These are phyloP conservation scores for Hawksworthiomyces lignivorus DNA, from an alignment of 2,329 filamentous ascomycete genomes.

Conservation along the genomic window DNA sequence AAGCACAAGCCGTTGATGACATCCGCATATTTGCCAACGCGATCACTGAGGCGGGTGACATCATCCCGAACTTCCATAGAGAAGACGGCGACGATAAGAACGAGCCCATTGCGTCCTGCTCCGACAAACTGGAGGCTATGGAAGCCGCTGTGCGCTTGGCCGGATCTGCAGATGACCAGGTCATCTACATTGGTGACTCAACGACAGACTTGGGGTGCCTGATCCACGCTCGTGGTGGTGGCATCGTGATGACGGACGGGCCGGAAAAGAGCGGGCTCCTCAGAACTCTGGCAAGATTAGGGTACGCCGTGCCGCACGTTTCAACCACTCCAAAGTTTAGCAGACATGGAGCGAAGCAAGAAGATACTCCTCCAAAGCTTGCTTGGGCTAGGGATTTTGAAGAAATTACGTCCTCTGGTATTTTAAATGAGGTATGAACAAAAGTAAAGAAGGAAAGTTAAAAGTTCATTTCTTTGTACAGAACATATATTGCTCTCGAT, in stretches of 20 bases:
- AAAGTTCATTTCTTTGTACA: neutral
- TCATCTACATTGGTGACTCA: slow-evolving; percentile 53
- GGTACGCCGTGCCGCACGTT: slow-evolving; percentile 31
- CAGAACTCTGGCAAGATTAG: slow-evolving; percentile 29
- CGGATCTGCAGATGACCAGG: neutral
- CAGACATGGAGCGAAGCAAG: neutral
- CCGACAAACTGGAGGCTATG: slow-evolving; percentile 39
- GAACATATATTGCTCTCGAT: too few relatives aligned
- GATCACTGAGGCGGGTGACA: slow-evolving; percentile 28
- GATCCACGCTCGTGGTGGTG: slow-evolving; percentile 26
- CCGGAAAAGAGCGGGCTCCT: slow-evolving; percentile 23
- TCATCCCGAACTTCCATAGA: slow-evolving; percentile 31
- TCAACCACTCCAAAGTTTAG: slow-evolving; percentile 10
- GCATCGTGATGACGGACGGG: slow-evolving; percentile 36
- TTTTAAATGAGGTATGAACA: slow-evolving; percentile 1
- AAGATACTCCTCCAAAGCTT: slow-evolving; percentile 16
- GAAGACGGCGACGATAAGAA: slow-evolving; percentile 12
- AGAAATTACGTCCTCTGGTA: slow-evolving; percentile 27
- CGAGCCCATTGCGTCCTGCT: slow-evolving; percentile 28
- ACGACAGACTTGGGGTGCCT: slow-evolving; percentile 50
- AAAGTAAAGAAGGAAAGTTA: neutral
- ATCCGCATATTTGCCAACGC: slow-evolving; percentile 38
- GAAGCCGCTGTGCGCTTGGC: slow-evolving; percentile 21
- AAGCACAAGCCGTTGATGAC: neutral
- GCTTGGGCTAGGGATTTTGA: slow-evolving; percentile 37